A percentile compares a stretch with the other conserved stretches of the same genome.
phyloP scores from a whole-genome alignment of 768 basidiomycete species.

The Naganishia onofrii region DNA sequence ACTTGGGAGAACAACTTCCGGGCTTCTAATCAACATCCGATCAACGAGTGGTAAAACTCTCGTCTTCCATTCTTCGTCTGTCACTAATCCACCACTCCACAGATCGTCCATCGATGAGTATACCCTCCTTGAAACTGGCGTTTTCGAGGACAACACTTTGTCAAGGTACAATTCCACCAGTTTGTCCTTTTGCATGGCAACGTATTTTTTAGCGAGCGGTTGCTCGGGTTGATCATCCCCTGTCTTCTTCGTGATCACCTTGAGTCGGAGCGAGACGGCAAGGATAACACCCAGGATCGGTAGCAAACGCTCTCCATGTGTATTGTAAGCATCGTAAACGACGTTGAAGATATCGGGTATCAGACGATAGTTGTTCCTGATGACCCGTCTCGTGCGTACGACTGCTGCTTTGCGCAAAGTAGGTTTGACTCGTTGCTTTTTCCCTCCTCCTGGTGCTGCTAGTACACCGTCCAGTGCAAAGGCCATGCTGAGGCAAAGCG shows the following conservation, averaged over 20 bases:
- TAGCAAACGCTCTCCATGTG: slow-evolving; percentile 13
- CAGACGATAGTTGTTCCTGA: slow-evolving; percentile 23
- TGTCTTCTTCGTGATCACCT: slow-evolving; percentile 34
- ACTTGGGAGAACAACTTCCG: slow-evolving; percentile 73
- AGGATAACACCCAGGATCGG: slow-evolving; percentile 47
- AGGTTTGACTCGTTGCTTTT: slow-evolving; percentile 38
- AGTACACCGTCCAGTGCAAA: slow-evolving; percentile 43
- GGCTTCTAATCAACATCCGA: slow-evolving; percentile 74
- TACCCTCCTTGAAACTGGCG: slow-evolving; percentile 61
- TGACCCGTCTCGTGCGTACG: slow-evolving; percentile 13
- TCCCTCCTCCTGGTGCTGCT: slow-evolving; percentile 28
- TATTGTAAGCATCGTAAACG: slow-evolving; percentile 7
- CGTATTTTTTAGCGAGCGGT: slow-evolving; percentile 51
- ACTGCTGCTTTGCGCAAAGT: slow-evolving; percentile 35
- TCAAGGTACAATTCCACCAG: slow-evolving; percentile 64
- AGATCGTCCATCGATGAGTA: slow-evolving; percentile 60
- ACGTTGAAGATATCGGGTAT: slow-evolving; percentile 19
- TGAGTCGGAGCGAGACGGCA: slow-evolving; percentile 67
- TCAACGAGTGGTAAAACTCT: slow-evolving; percentile 70
- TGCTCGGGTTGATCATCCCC: slow-evolving; percentile 56
- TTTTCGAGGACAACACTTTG: slow-evolving; percentile 67
- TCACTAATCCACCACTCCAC: slow-evolving; percentile 58
- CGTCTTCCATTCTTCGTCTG: slow-evolving; percentile 58
- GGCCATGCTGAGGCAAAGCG: slow-evolving; percentile 40
- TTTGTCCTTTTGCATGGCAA: slow-evolving; percentile 56